Base-by-base conservation (phyloP, 768 basidiomycete genomes). In the Kwoniella dendrophila region DNA sequence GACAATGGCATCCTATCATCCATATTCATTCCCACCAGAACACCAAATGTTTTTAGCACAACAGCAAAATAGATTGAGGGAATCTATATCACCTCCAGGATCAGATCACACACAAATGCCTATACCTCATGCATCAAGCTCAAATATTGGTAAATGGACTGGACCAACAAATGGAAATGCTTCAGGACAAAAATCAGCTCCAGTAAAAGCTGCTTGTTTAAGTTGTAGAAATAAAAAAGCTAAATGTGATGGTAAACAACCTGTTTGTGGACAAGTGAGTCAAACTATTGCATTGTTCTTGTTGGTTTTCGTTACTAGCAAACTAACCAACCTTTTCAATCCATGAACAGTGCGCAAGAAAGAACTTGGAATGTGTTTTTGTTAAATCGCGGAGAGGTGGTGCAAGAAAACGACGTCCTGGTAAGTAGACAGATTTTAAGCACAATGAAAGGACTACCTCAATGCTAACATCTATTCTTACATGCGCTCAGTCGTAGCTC, bases 381-480 rank as follows among this genome's bases (percentile, higher is more conserved):
- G 75, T 78, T 50, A 78, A 78, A 59, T 74, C 72, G 34, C 56
- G 73, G 18, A 55, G 77, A 52, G 77, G 77, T 24, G 77, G 77
- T 27, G 75, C 74, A 12, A 67, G 77, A 49, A 76, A 72, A 68
- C 69, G 69, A 52, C 67, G 68, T 26, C 73, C 71, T 43, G 63
- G 69, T 75, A 53, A 67, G 67, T 59, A 0, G 27, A 14, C 12
- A 20, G 5, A 26, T 24, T 20, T 26, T 30, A 12, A 4, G 20
- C 7, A 4, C 22, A 20, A 12, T 10, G 27, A 4, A 14, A 22
- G 53, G 14, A 5, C 6, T 2, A 38, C 38, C 14, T 26, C 33
- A 3, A 36, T 18, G 12, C 53, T 38, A 10, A 55, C 36, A 55
- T 14, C n/a, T 7, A 10, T n/a, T 7, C 22, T 2, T 45, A 26